Conservation (phyloP, 345 rosid species). For the Salix caprea region DNA sequence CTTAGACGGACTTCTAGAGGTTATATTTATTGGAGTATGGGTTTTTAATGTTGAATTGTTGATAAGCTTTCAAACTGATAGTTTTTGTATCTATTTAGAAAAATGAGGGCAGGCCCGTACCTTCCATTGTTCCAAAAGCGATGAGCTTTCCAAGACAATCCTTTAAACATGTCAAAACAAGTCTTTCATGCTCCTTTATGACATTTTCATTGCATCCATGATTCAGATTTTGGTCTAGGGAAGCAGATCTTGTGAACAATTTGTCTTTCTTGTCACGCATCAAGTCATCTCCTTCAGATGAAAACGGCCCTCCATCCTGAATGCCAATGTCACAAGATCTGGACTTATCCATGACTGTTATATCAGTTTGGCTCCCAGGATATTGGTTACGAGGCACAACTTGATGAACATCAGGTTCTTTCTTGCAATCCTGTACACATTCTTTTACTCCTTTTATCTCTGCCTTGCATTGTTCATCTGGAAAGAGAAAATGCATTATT, state of each 20-base stretch:
- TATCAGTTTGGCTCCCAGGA: constrained; percentile 4
- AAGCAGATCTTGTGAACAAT: constrained; percentile 16
- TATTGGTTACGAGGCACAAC: constrained; percentile 3
- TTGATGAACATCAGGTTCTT: constrained; percentile 11
- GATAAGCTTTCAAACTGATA: background rate
- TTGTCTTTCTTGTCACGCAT: constrained; percentile 43
- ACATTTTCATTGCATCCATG: background rate
- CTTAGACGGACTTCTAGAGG: background rate
- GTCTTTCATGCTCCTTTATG: constrained; percentile 36
- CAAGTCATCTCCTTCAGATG: constrained; percentile 39
- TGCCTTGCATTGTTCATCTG: constrained; percentile 16
- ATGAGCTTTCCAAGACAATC: constrained; percentile 34
- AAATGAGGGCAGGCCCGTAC: constrained; percentile 14
- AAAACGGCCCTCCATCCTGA: constrained; percentile 26
- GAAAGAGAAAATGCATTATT: background rate
- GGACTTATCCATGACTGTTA: constrained; percentile 20
- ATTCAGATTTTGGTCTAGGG: background rate
- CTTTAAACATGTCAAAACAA: constrained; percentile 35
- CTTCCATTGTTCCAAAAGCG: constrained; percentile 21
- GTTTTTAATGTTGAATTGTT: background rate
- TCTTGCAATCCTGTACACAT: background rate
- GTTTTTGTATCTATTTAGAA: background rate
- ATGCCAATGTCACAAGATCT: background rate
- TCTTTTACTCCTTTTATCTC: constrained; percentile 7
- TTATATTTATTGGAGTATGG: background rate